Base-by-base conservation (phyloP, 257 asterid species). In the Solanum etuberosum region DNA sequence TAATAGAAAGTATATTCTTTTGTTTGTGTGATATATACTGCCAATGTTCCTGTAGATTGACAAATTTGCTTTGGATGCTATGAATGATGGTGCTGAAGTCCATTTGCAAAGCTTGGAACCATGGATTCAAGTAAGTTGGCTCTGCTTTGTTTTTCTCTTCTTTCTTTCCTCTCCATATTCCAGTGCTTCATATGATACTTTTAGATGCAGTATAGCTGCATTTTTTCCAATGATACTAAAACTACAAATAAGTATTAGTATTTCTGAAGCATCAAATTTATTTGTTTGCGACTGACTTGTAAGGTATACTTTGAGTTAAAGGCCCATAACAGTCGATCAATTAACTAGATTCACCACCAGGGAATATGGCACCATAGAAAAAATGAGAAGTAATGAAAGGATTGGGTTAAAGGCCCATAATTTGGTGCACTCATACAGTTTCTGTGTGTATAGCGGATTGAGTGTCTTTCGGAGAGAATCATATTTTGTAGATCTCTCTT, bases 81-180 rank as follows among this genome's bases (percentile, higher is more conserved):
- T 96, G 94, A 94, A 87, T 89, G 97, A 95, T 63, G 94, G 92
- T 35, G 99, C 98, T 27, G 98, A 96, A 91, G 95, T 95, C 90
- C 95, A 93, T 91, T 82, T 97, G 57, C 98, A 93, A 94, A 95
- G 95, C 95, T 91, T 97, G 94, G 99, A 97, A 91, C 99, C 97
- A 80, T 95, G 99, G 99, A 89, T 97, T 89, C 98, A 94, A 95
- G 98, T 96, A 84, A 68, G 46, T 87, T 71, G 70, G 15, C 78
- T 4, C 21, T 83, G 59, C 84, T 86, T 25, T 59, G 65, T 46
- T 88, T 86, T 59, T 81, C 6, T 40, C 78, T 74, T 74, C 68
- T 21, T 18, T 67, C 78, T 20, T 31, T 71, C 18, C 71, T 27
- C 34, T 35, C 81, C 32, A 57, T 34, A 43, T 34, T 59, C 68